Conservation (phyloP, 805 yeast genomes). For the Barnettozyma populi region DNA sequence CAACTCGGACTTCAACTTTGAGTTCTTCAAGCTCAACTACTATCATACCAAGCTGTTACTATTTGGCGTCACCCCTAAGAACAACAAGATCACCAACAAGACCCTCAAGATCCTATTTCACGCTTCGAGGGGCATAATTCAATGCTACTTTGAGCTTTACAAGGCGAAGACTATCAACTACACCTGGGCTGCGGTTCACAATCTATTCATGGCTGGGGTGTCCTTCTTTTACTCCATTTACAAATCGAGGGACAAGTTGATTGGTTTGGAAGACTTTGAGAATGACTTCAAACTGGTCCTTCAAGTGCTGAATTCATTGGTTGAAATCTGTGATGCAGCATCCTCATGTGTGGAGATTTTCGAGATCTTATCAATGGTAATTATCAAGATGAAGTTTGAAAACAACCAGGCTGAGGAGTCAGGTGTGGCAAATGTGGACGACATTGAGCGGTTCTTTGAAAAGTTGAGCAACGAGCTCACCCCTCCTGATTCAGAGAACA, state of each 20-base stretch:
- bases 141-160: slow-evolving; percentile 54
- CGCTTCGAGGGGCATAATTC: slow-evolving; percentile 62
- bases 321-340: slow-evolving; percentile 77
- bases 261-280: slow-evolving; percentile 43
- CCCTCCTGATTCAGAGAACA: slow-evolving; percentile 7
- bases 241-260: slow-evolving; percentile 52
- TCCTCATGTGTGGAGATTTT: slow-evolving; percentile 63
- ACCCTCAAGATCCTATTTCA: slow-evolving; percentile 55
- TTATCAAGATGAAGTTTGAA: slow-evolving; percentile 49
- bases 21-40: slow-evolving; percentile 69
- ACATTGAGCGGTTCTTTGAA: slow-evolving; percentile 23
- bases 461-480: slow-evolving; percentile 17
- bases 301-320: slow-evolving; percentile 52
- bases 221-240: slow-evolving; percentile 75
- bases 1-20: slow-evolving; percentile 70
- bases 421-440: slow-evolving; percentile 12
- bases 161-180: slow-evolving; percentile 61
- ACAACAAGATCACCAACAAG: slow-evolving; percentile 44
- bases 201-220: slow-evolving; percentile 83
- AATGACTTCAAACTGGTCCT: slow-evolving; percentile 44
- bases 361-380: slow-evolving; percentile 66
- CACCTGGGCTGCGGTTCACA: slow-evolving; percentile 92
- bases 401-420: slow-evolving; percentile 6
- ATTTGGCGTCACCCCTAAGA: slow-evolving; percentile 74
- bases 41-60: slow-evolving; percentile 67